A percentile compares a stretch with the other conserved stretches of the same genome.
These are phyloP conservation scores for Moricandia arvensis DNA, from an alignment of 345 rosid genomes.

Conservation along the genomic window DNA sequence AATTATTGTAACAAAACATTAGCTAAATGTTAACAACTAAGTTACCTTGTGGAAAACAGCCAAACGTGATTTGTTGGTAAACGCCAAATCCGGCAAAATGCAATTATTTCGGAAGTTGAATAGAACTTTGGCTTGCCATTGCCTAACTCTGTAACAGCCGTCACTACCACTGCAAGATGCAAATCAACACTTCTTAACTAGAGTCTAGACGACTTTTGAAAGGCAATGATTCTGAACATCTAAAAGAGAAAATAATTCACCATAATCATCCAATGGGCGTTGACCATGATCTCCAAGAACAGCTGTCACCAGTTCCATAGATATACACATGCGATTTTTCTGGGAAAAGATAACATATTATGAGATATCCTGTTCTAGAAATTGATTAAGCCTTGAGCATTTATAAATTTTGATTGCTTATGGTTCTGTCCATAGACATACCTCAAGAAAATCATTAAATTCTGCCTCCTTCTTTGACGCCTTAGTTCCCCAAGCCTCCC, in stretches of 20 bases:
- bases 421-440: conserved; percentile 26
- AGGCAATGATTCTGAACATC: conserved; percentile 3
- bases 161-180: conserved; percentile 73
- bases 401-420: not conserved
- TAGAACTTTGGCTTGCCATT: conserved; percentile 90
- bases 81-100: conserved; percentile 88
- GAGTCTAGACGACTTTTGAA: conserved; percentile 13
- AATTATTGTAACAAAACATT: not conserved
- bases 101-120: conserved; percentile 84
- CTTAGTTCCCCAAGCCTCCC: conserved; percentile 83
- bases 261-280: conserved; percentile 85
- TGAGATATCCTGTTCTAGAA: conserved; percentile 9
- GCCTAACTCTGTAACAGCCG: conserved; percentile 91
- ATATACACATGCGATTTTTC: conserved; percentile 78
- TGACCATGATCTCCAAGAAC: conserved; percentile 99
- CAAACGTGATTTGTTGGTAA: conserved; percentile 91
- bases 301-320: conserved; percentile 98
- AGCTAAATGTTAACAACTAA: not conserved
- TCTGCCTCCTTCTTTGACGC: conserved; percentile 66
- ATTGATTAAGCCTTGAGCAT: conserved; percentile 1
- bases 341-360: conserved; percentile 37
- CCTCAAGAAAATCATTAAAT: conserved; percentile 92
- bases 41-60: conserved; percentile 91
- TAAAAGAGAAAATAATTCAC: conserved; percentile 34
- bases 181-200: conserved; percentile 4